Conservation (phyloP, 306 rosid genomes). For the Medicago arabica region DNA sequence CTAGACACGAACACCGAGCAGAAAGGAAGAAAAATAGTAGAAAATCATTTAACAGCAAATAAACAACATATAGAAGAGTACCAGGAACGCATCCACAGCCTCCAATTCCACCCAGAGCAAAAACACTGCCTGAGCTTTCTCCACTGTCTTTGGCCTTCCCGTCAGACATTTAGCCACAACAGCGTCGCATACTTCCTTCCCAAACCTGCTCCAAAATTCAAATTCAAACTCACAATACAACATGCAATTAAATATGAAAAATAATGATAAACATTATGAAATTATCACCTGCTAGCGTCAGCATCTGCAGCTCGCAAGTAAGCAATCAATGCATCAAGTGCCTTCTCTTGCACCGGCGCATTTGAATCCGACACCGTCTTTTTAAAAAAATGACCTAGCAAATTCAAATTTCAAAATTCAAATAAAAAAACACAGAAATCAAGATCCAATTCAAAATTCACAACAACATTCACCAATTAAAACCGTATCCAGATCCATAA, state of each 20-base stretch:
- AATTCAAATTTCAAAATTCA: conserved; percentile 33
- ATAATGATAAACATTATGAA: neutral
- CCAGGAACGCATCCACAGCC: conserved; percentile 96
- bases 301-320: conserved; percentile 95
- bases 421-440: conserved; percentile 7
- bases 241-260: conserved; percentile 24
- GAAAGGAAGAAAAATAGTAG: neutral
- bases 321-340: conserved; percentile 92
- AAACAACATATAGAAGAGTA: conserved; percentile 43
- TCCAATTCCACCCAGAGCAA: conserved; percentile 98
- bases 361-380: conserved; percentile 94
- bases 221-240: conserved; percentile 26
- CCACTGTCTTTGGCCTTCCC: conserved; percentile 98
- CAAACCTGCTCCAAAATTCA: conserved; percentile 57
- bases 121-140: conserved; percentile 93
- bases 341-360: conserved; percentile 99
- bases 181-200: conserved; percentile 90
- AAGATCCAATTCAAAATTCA: conserved; percentile 52
- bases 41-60: conserved; percentile 18
- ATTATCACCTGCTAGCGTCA: conserved; percentile 80
- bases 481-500: conserved; percentile 47
- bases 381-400: conserved; percentile 71
- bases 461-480: neutral
- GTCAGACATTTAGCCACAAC: conserved; percentile 94
- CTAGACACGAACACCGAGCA: conserved; percentile 2